Conservation (phyloP, 495 filamentous ascomycete genomes). For the Friedmanniomyces simplex region DNA sequence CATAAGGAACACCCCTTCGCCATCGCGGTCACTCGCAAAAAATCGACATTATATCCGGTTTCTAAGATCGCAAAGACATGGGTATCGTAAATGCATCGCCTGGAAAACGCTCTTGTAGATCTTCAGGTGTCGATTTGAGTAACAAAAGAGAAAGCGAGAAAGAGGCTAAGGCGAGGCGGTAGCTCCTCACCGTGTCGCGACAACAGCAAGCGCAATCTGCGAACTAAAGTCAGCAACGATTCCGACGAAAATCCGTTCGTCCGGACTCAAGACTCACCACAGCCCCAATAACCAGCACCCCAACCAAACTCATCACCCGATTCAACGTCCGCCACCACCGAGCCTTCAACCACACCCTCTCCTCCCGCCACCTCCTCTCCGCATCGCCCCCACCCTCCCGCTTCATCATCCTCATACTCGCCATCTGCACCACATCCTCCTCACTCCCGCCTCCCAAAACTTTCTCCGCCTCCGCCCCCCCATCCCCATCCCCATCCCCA, state of each 20-base stretch:
- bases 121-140: not conserved
- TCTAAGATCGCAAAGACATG: slow-evolving; percentile 5
- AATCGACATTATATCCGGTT: not conserved
- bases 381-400: slow-evolving; percentile 24
- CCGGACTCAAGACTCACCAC: slow-evolving; percentile 45
- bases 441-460: slow-evolving; percentile 14
- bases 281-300: slow-evolving; percentile 63
- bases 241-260: not conserved
- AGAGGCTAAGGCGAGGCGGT: too few species aligned
- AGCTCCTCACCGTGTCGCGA: slow-evolving; percentile 38
- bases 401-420: slow-evolving; percentile 23
- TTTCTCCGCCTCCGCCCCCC: slow-evolving; percentile 29
- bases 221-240: slow-evolving; percentile 18
- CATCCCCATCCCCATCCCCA: slow-evolving; percentile 35
- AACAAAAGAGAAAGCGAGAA: not conserved
- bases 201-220: slow-evolving; percentile 48
- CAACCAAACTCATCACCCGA: slow-evolving; percentile 71
- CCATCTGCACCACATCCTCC: slow-evolving; percentile 26
- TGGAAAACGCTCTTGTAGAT: not conserved
- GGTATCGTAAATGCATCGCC: slow-evolving; percentile 10
- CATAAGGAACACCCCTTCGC: too few species aligned
- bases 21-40: too few species aligned
- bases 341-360: slow-evolving; percentile 58
- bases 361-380: slow-evolving; percentile 39
- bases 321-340: slow-evolving; percentile 91